Evolutionary conservation across 371 early-diverging fungal species (phyloP).

Genomic region (Mortierella sp.): DNA sequence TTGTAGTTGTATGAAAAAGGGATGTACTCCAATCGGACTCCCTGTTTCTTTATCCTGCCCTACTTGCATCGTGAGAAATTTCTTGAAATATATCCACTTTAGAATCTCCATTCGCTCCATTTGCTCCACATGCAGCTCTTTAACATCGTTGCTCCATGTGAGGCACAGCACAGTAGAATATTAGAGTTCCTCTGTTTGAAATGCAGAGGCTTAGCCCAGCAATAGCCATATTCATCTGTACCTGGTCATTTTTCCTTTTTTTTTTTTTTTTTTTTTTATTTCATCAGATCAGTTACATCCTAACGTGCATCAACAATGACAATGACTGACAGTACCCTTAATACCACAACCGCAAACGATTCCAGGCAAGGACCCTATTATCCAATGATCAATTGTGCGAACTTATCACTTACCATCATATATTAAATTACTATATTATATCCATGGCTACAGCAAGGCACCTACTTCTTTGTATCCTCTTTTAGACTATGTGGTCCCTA

Average conservation of each 20-base stretch:
- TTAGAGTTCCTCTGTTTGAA: not conserved
- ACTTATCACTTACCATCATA: no score
- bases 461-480: conserved; percentile 13
- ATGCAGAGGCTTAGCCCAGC: conserved; percentile 1
- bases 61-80: not conserved
- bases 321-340: not conserved
- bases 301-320: not conserved
- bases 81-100: not conserved
- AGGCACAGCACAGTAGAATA: no score
- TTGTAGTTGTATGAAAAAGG: no score
- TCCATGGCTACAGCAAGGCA: not conserved
- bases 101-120: no score
- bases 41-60: not conserved
- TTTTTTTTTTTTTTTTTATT: not conserved
- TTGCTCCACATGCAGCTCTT: no score
- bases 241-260: not conserved
- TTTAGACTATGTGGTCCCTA: conserved; percentile 45
- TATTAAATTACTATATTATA: no score
- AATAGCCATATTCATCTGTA: not conserved
- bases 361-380: not conserved
- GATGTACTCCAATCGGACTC: no score
- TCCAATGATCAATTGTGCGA: no score
- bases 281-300: not conserved
- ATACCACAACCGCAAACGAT: not conserved
- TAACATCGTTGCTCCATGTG: no score